A percentile compares a stretch with the other conserved stretches of the same genome.
Conservation (phyloP, 2,329 filamentous ascomycete species). For the Fusarium tanahbumbuense region DNA sequence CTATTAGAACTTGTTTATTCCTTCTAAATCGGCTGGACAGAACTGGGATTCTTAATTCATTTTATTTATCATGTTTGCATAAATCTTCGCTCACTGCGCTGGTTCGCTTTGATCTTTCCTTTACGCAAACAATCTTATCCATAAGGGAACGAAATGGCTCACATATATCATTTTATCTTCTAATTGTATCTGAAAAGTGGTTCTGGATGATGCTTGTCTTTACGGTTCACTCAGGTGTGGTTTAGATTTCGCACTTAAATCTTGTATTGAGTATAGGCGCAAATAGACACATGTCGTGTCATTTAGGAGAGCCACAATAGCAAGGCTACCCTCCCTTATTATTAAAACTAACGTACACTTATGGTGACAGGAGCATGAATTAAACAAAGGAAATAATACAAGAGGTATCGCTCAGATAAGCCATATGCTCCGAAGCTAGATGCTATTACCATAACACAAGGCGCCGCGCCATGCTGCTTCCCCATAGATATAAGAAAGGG, state of each 20-base stretch:
- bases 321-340: constrained; percentile 11
- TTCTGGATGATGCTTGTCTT: background rate
- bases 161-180: background rate
- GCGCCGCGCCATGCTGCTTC: constrained; percentile 41
- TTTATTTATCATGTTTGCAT: constrained; percentile 36
- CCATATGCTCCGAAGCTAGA: constrained; percentile 39
- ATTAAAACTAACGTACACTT: constrained; percentile 32
- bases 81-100: background rate
- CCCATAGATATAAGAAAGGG: constrained; percentile 34
- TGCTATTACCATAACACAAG: constrained; percentile 37
- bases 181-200: background rate
- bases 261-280: constrained; percentile 29
- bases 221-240: too few relatives aligned
- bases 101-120: background rate
- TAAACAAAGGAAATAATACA: constrained; percentile 22
- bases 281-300: constrained; percentile 7
- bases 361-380: constrained; percentile 21
- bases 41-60: constrained; percentile 10
- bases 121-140: background rate
- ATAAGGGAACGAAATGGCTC: background rate
- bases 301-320: constrained; percentile 6
- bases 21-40: constrained; percentile 8
- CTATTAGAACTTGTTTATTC: constrained; percentile 16
- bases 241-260: constrained; percentile 19
- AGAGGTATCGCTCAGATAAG: constrained; percentile 12